Evolutionary conservation across 805 yeast species (phyloP).

Genomic region (Isabelozyma heimii): DNA sequence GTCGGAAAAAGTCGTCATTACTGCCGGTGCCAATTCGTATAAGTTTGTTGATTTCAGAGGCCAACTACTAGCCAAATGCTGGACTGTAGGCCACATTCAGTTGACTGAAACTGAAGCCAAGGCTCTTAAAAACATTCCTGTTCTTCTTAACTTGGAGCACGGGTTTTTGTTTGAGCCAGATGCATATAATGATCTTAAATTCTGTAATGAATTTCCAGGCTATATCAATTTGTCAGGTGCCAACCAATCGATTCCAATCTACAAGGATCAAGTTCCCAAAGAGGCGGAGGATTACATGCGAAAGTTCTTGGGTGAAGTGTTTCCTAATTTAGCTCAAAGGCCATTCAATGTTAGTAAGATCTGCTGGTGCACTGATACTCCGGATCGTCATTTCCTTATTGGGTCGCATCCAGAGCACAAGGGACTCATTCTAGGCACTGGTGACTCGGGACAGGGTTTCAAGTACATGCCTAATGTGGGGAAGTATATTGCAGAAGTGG

Average conservation of each 20-base stretch:
- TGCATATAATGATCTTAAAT: conserved; percentile 27
- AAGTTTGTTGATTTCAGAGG: conserved; percentile 30
- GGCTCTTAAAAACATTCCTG: conserved; percentile 29
- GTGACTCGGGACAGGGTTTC: conserved; percentile 34
- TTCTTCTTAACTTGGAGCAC: conserved; percentile 31
- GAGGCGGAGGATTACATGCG: conserved; percentile 32
- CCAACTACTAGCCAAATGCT: conserved; percentile 37
- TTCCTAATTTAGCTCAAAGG: conserved; percentile 26
- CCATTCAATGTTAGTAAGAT: conserved; percentile 24
- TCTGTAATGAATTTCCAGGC: conserved; percentile 42
- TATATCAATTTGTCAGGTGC: conserved; percentile 18
- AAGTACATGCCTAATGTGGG: conserved; percentile 35
- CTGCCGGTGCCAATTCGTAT: conserved; percentile 40
- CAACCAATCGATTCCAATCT: conserved; percentile 23
- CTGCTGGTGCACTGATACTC: conserved; percentile 38
- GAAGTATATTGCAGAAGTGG: conserved; percentile 45
- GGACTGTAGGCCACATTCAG: conserved; percentile 41
- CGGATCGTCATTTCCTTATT: conserved; percentile 28
- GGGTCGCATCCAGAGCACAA: conserved; percentile 26
- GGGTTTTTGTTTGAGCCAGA: conserved; percentile 46
- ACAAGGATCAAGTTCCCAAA: conserved; percentile 23
- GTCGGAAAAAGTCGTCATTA: conserved; percentile 26
- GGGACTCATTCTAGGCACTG: conserved; percentile 26
- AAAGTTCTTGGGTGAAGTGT: conserved; percentile 24
- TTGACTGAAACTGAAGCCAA: conserved; percentile 29